Evolutionary conservation across 352 stramenopile species (phyloP), one percentile per base, ranked within the genome.

Genomic region (Globisporangium megalacanthum): DNA sequence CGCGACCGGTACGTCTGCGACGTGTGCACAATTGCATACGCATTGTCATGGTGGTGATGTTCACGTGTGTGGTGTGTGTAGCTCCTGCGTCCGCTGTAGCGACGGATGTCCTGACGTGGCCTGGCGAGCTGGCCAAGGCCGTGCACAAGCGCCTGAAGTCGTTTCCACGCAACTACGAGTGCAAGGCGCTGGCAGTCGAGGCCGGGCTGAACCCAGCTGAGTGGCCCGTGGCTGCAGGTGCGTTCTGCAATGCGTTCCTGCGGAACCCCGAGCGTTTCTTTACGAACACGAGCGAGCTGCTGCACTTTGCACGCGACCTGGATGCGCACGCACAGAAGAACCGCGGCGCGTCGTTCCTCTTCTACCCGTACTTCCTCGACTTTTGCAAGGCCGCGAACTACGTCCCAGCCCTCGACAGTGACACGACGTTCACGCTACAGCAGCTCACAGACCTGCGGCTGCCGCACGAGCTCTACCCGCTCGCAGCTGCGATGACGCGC

Each of bases 391-490:
- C 66, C 13, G 69, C 68, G 29, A 60, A 63, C 41, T 72, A 77
- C 52, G 66, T 77, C 14, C 55, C 63, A 7, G 55, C 37, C 22
- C 48, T 46, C n/a, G 75, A 75, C 15, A 71, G 72, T 29, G 68
- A 68, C 14, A 64, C 66, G 25, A 68, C 61, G 36, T 63, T 75
- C 56, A 83, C 76, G 42, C 72, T 92, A 1, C 77, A 87, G 60
- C 71, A 89, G 51, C 69, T 92, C 36, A 90, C 79, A 48, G 81
- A 92, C 55, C 53, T 96, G 52, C 69, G 79, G 8, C 62, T 85
- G 42, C 87, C 87, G 6, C 82, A 93, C 53, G 72, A 90, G 49
- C 81, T 91, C 72, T 97, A 93, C 61, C 86, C 89, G n/a, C 73
- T 72, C 22, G 83, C 89, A 1, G 79, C 83, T 1, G 76, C 88